Evolutionary conservation across 331 rosid species (phyloP), one percentile per base, ranked within the genome.

Genomic region (Prunus yedoensis): DNA sequence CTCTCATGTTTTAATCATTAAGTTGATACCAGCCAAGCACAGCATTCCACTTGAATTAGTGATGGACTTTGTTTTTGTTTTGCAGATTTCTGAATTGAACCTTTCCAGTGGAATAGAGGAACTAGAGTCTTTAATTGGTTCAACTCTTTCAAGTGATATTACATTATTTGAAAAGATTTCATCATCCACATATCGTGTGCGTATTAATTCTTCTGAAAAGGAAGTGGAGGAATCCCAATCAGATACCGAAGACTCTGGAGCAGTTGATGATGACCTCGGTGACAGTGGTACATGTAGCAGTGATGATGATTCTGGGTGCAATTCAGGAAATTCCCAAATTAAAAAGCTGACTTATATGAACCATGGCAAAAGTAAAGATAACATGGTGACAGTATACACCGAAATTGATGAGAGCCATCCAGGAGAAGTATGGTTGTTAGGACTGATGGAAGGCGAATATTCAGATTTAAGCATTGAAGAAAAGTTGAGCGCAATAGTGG

Each of bases 341-440:
- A 76, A 80, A 80, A 87, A 77, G 51, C n/a, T 77, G 14, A 90
- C 73, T 84, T 43, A 54, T 60, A 69, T 38, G 57, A 77, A 41
- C 56, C 47, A 27, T 75, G 82, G 11, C 54, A 83, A 75, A 83
- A 71, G 28, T 66, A 87, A 85, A 81, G 85, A 57, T 64, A 82
- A 79, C 71, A 69, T 47, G 79, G 75, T 69, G 58, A 67, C 70
- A 45, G 79, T 85, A 59, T 64, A 46, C 86, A 89, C 90, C 76
- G 99, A 92, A 87, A 95, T 95, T 23, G 99, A 95, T 73, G 99
- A 92, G 84, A 95, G 99, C 77, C 84, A 86, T 85, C 83, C 94
- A 14, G 99, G 97, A 38, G 99, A 92, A 87, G 88, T 83, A 35
- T 95, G 99, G 97, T 75, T 95, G 75, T 82, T 92, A 82, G 99